These are phyloP conservation scores for Vigna angularis DNA, from an alignment of 306 rosid species.

Conservation along the genomic window DNA sequence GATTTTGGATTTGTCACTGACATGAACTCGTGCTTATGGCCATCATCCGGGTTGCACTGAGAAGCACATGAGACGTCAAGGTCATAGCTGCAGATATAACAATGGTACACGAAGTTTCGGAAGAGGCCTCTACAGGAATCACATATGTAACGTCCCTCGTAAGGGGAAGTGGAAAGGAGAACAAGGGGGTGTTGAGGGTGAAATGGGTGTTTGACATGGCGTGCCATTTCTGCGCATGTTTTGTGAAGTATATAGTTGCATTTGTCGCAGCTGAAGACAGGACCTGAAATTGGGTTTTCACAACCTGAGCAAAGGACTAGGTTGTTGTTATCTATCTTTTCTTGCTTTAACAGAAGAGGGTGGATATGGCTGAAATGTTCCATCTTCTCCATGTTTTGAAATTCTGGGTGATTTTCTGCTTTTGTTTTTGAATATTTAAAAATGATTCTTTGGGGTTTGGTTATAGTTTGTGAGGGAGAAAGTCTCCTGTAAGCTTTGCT, in stretches of 20 bases:
- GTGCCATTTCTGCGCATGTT: constrained; percentile 5
- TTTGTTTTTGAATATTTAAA: not conserved
- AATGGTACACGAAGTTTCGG: constrained; percentile 9
- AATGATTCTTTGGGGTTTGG: not conserved
- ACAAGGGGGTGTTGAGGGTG: constrained; percentile 18
- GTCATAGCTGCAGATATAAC: not conserved
- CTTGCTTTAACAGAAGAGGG: not conserved
- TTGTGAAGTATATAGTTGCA: constrained; percentile 18
- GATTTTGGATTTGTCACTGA: not conserved
- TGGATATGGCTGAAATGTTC: constrained; percentile 31
- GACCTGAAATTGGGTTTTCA: constrained; percentile 23
- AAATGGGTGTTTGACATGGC: constrained; percentile 1
- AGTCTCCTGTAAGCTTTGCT: not conserved
- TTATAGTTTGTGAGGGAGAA: not conserved
- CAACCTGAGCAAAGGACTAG: not conserved
- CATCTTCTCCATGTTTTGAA: constrained; percentile 11
- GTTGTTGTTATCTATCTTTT: not conserved
- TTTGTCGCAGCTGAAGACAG: not conserved
- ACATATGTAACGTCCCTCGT: not conserved
- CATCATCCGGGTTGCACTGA: constrained; percentile 1
- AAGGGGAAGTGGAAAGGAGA: constrained; percentile 21
- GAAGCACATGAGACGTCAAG: constrained; percentile 12
- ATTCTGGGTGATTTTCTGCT: not conserved
- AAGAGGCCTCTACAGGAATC: not conserved
- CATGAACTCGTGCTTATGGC: not conserved